phyloP scores from a whole-genome alignment of 805 yeast species.

The Candida parachauliodes region DNA sequence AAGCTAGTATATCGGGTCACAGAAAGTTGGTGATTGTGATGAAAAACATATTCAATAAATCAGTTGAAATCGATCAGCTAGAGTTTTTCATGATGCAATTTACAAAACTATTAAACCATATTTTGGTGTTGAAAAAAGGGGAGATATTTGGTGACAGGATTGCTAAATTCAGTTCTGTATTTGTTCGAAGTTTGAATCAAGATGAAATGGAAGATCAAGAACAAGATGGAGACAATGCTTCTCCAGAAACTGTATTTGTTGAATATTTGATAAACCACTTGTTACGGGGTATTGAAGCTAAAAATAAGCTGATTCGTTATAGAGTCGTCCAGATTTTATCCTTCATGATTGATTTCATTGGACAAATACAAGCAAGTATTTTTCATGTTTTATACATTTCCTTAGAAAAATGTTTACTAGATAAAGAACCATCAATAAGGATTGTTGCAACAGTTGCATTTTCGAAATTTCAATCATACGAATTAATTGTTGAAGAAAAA shows the following conservation, averaged over 20 bases:
- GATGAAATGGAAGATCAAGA: constrained; percentile 17
- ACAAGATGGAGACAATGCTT: constrained; percentile 16
- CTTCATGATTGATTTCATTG: constrained; percentile 63
- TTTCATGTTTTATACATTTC: constrained; percentile 60
- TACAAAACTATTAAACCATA: constrained; percentile 57
- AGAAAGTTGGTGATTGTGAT: constrained; percentile 66
- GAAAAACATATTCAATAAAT: constrained; percentile 53
- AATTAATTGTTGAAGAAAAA: constrained; percentile 37
- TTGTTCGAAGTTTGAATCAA: constrained; percentile 46
- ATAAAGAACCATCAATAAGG: constrained; percentile 74
- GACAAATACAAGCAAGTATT: constrained; percentile 71
- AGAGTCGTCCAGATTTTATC: constrained; percentile 76
- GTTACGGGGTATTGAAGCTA: constrained; percentile 74
- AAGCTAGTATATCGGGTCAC: constrained; percentile 69
- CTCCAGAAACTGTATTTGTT: constrained; percentile 50
- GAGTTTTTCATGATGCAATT: constrained; percentile 61
- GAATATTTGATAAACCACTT: constrained; percentile 62
- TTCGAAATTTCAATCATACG: constrained; percentile 64
- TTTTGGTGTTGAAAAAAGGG: constrained; percentile 64
- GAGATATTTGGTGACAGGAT: constrained; percentile 73
- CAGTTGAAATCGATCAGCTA: constrained; percentile 49
- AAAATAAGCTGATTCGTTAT: constrained; percentile 72
- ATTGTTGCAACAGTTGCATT: constrained; percentile 80
- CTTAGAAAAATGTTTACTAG: constrained; percentile 61
- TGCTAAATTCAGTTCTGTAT: constrained; percentile 64